These are phyloP conservation scores for Fonsecaea pedrosoi DNA, from an alignment of 2,329 filamentous ascomycete genomes.

Conservation along the genomic window DNA sequence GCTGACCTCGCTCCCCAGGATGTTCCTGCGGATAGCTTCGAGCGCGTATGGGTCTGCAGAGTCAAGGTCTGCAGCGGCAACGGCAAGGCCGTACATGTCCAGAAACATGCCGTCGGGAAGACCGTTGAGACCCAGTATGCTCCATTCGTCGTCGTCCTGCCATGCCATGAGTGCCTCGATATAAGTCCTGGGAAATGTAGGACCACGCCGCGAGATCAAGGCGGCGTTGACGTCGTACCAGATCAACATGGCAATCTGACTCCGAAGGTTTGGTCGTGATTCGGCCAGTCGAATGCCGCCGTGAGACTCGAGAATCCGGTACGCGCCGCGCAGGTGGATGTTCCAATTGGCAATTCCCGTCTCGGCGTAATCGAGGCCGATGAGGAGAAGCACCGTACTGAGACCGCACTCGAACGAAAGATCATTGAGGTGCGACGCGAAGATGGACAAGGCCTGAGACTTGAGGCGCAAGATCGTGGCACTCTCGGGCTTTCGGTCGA, in stretches of 20 bases:
- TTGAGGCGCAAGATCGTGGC: conserved; percentile 31
- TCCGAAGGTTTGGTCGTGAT: conserved; percentile 28
- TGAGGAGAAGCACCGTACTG: conserved; percentile 30
- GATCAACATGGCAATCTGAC: conserved; percentile 35
- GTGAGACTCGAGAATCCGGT: conserved; percentile 31
- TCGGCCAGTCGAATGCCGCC: conserved; percentile 34
- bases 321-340: conserved; percentile 34
- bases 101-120: conserved; percentile 35
- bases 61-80: conserved; percentile 22
- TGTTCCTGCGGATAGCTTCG: conserved; percentile 18
- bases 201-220: conserved; percentile 31
- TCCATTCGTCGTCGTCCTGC: conserved; percentile 37
- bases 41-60: conserved; percentile 6
- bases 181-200: conserved; percentile 32
- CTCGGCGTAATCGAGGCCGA: conserved; percentile 35
- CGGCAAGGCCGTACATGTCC: conserved; percentile 32
- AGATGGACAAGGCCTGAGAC: conserved; percentile 29
- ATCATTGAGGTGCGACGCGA: conserved; percentile 30
- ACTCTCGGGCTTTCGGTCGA: conserved; percentile 26
- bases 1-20: conserved; percentile 16
- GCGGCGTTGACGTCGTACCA: conserved; percentile 36
- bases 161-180: conserved; percentile 32
- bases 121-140: conserved; percentile 35
- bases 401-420: conserved; percentile 33
- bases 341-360: conserved; percentile 33